phyloP scores from a whole-genome alignment of 179 eudicot species.

The Spergularia azorica region DNA sequence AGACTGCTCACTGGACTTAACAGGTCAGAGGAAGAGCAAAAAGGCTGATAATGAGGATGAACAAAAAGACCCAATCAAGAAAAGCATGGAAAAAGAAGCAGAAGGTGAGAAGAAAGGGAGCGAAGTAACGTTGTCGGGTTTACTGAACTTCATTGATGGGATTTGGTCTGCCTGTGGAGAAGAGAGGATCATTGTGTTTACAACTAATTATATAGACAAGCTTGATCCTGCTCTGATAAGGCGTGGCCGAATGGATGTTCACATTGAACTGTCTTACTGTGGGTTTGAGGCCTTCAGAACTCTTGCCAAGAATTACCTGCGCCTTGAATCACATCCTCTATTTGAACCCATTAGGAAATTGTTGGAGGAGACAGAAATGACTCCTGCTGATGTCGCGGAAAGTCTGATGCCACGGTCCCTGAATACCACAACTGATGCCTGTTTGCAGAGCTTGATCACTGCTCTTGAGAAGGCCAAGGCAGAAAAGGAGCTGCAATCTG shows the following conservation, averaged over 20 bases:
- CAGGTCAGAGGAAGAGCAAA: constrained; percentile 26
- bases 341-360: constrained; percentile 25
- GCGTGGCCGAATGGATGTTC: constrained; percentile 50
- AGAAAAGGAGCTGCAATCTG: background rate
- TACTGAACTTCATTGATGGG: constrained; percentile 18
- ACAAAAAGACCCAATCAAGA: background rate
- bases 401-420: constrained; percentile 30
- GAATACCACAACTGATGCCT: constrained; percentile 25
- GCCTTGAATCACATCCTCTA: constrained; percentile 19
- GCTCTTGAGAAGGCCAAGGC: constrained; percentile 30
- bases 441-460: constrained; percentile 30
- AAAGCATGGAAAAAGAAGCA: background rate
- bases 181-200: constrained; percentile 40
- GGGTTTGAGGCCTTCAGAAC: constrained; percentile 40
- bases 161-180: constrained; percentile 32
- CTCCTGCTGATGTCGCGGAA: constrained; percentile 48
- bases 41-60: background rate
- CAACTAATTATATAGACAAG: constrained; percentile 35
- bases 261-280: constrained; percentile 29
- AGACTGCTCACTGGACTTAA: constrained; percentile 38
- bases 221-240: constrained; percentile 45
- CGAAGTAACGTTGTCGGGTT: constrained; percentile 36
- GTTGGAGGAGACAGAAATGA: constrained; percentile 34
- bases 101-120: background rate
- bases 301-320: constrained; percentile 36